These are phyloP conservation scores for Artemisia argyi DNA, from an alignment of 129 eudicot species.

Conservation along the genomic window DNA sequence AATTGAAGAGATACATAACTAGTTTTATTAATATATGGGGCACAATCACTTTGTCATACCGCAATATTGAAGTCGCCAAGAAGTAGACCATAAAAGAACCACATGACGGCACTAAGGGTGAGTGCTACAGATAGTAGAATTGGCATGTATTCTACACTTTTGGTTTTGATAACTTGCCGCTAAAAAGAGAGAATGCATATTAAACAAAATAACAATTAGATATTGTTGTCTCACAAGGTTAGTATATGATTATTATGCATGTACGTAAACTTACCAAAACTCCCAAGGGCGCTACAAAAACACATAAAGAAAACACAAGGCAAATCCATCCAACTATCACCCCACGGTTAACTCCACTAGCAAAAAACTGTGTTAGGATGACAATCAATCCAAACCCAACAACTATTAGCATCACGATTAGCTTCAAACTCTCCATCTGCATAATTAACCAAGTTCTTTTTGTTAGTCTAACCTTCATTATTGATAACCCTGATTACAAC, in stretches of 20 bases:
- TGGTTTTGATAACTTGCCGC: constrained; percentile 73
- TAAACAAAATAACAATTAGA: no score
- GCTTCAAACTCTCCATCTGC: constrained; percentile 50
- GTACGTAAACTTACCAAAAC: constrained; percentile 41
- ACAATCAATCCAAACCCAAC: constrained; percentile 55
- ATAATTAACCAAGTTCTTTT: neutral
- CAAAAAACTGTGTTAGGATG: constrained; percentile 43
- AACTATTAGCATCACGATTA: constrained; percentile 31
- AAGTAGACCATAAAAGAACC: constrained; percentile 76
- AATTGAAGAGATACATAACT: no score
- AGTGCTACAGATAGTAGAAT: constrained; percentile 61
- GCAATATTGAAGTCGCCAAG: constrained; percentile 59
- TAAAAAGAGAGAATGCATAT: constrained; percentile 26
- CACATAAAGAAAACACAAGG: constrained; percentile 62
- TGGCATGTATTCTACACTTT: constrained; percentile 80
- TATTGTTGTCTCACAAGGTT: neutral
- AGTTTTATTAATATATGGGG: neutral
- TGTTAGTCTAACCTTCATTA: neutral
- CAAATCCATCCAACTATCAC: constrained; percentile 74
- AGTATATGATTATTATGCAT: neutral
- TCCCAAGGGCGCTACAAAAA: constrained; percentile 68
- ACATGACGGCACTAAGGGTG: constrained; percentile 68
- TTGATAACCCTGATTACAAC: neutral
- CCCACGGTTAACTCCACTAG: constrained; percentile 34
- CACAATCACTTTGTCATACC: constrained; percentile 28